Evolutionary conservation across 768 basidiomycete genomes (phyloP), one percentile per base, ranked within the genome.

Genomic region (Suillus variegatus): DNA sequence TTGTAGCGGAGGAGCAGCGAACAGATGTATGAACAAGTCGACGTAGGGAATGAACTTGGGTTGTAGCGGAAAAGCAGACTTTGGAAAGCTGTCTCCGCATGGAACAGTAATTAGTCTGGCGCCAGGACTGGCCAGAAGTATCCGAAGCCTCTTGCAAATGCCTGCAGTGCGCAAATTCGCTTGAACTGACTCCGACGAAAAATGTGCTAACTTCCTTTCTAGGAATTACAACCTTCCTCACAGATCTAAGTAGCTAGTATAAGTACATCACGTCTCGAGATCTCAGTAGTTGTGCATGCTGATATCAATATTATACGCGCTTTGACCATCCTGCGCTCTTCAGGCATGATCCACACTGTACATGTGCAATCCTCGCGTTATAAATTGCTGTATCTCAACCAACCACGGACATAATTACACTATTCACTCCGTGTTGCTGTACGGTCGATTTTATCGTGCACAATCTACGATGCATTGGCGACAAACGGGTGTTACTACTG

Each of bases 401-500:
- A 8, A n/a, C 7, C 49, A 8, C 49, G 49, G 14, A 8, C 14
- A 38, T 20, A 35, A 38, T 28, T n/a, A 46, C 16, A 32, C 6
- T 6, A 25, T 35, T 44, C n/a, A 10, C 7, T 13, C 6, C 20
- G 3, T n/a, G 54, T 22, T 57, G n/a, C 35, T 55, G 35, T 6
- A 28, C 1, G 32, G 35, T 1, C 6, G 6, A 32, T 32, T 18
- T 20, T 54, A 32, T 54, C 52, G 52, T 2, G 32, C 16, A 32
- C 9, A 5, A 54, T 54, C 9, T 32, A 32, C 4, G 28, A 32
- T 18, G 16, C 18, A 44, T 20, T 4, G 44, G 20, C 6, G 20
- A 20, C 20, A 20, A 18, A 9, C 20, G 10, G 46, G 46, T 46
- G 20, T 47, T 47, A 18, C 35, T 60, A 41, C 62, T 71, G 75